phyloP scores from a whole-genome alignment of 148 eudicot species.

The Fagopyrum esculentum region DNA sequence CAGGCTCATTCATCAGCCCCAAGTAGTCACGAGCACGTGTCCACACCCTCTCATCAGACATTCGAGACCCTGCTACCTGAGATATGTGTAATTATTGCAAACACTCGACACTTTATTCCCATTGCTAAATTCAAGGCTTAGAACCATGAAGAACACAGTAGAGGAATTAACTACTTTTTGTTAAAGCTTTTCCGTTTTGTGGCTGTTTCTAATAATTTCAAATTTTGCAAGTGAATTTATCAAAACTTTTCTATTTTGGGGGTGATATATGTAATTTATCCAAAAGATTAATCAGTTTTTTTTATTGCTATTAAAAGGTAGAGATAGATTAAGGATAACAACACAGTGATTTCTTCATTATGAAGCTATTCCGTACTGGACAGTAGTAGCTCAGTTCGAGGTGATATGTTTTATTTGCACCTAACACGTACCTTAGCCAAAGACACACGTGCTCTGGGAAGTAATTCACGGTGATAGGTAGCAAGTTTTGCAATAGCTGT shows the following conservation, averaged over 20 bases:
- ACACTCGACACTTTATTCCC: not conserved
- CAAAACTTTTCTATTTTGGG: no score
- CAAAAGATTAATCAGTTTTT: no score
- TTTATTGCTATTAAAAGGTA: no score
- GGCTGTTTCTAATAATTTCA: no score
- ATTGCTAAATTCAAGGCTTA: not conserved
- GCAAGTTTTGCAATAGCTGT: conserved; percentile 97
- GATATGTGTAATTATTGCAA: conserved; percentile 11
- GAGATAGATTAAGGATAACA: no score
- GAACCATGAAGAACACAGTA: not conserved
- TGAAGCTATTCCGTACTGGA: not conserved
- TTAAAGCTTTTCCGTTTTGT: not conserved
- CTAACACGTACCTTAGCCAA: conserved; percentile 60
- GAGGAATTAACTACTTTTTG: not conserved
- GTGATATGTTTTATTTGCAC: not conserved
- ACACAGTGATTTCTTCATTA: not conserved
- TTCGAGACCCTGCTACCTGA: conserved; percentile 89
- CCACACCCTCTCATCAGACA: conserved; percentile 80
- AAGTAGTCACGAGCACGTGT: conserved; percentile 87
- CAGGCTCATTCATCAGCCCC: conserved; percentile 93
- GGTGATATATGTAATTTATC: no score
- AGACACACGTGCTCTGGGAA: conserved; percentile 94
- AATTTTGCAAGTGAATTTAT: no score
- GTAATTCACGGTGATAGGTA: conserved; percentile 81
- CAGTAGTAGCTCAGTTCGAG: not conserved